A percentile compares a stretch with the other conserved stretches of the same genome.
phyloP scores from a whole-genome alignment of 345 rosid genomes.

The Salix viminalis region DNA sequence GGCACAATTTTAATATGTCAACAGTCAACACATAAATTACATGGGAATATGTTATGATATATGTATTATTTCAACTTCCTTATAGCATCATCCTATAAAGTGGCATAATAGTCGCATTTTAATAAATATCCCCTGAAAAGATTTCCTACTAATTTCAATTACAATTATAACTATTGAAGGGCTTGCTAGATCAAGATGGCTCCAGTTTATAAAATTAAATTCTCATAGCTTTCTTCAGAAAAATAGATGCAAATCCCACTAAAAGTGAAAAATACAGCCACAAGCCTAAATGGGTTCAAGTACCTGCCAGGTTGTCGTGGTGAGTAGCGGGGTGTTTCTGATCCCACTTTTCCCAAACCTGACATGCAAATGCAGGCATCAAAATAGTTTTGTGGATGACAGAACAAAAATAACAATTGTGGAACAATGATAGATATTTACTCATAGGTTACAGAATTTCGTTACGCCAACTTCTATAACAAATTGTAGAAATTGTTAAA shows the following conservation, averaged over 20 bases:
- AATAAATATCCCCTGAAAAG: neutral
- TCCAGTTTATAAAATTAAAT: neutral
- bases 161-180: neutral
- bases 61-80: neutral
- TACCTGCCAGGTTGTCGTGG: constrained; percentile 57
- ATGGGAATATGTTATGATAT: neutral
- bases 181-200: neutral
- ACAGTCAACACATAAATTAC: neutral
- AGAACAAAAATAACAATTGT: neutral
- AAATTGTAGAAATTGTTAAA: neutral
- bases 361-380: constrained; percentile 21
- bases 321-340: constrained; percentile 60
- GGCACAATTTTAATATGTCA: neutral
- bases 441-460: neutral
- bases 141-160: neutral
- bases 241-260: neutral
- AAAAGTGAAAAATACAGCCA: neutral
- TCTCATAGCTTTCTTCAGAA: neutral
- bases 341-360: constrained; percentile 72
- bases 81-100: neutral
- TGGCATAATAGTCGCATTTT: neutral
- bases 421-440: neutral
- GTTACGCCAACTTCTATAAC: neutral
- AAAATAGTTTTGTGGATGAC: constrained; percentile 3
- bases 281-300: constrained; percentile 8